Evolutionary conservation across 2,329 filamentous ascomycete genomes (phyloP).

Genomic region (Tolypocladium nubicola): DNA sequence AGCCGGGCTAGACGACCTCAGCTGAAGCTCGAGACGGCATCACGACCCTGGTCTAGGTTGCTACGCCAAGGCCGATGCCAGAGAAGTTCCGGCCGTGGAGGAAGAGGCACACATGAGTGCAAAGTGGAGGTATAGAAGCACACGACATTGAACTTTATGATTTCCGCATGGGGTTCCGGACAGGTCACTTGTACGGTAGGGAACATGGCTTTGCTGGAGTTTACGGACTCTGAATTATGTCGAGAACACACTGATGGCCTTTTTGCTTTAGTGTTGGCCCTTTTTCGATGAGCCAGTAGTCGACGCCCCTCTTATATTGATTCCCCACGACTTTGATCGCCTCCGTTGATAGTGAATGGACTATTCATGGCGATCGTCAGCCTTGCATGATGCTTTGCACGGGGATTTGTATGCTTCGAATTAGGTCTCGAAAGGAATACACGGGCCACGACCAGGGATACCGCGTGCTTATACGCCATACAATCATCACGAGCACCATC

Average conservation of each 20-base stretch:
- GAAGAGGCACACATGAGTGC: slow-evolving; percentile 1
- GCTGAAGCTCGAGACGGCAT: slow-evolving; percentile 13
- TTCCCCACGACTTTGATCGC: not conserved
- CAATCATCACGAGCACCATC: not conserved
- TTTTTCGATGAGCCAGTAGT: not conserved
- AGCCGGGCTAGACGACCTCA: slow-evolving; percentile 13
- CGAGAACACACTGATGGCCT: not conserved
- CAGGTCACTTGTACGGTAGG: not conserved
- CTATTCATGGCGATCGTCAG: not conserved
- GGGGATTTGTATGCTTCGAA: not conserved
- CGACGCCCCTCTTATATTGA: not conserved
- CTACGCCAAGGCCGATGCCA: slow-evolving; percentile 11
- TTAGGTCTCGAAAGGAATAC: not conserved
- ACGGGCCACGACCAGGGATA: not conserved
- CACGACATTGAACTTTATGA: not conserved
- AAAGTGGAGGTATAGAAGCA: not conserved
- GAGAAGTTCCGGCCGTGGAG: not conserved
- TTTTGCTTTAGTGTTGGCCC: not conserved
- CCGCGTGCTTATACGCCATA: not conserved
- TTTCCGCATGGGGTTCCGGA: not conserved
- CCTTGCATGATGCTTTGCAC: not conserved
- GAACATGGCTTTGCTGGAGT: slow-evolving; percentile 1
- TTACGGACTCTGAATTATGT: slow-evolving; percentile 1
- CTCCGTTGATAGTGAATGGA: not conserved
- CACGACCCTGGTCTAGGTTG: slow-evolving; percentile 12